Evolutionary conservation across 2,329 filamentous ascomycete genomes (phyloP), one percentile per base, ranked within the genome.

Genomic region (Penicillium aurantiogriseum): DNA sequence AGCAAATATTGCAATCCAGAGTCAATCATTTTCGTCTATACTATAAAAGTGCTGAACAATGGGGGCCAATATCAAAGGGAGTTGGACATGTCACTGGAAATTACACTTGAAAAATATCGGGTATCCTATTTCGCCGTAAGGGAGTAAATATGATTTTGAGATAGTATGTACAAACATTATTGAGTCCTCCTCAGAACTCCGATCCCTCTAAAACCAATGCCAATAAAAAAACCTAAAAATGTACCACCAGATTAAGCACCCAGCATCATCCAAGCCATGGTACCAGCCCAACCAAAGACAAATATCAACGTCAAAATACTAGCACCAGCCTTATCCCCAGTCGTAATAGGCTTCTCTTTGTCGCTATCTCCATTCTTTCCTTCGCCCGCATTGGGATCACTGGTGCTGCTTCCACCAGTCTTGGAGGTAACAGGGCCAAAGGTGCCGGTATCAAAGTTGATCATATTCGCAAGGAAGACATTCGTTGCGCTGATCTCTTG

Each of bases 401-500:
- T 73, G 15, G 63, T 65, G 47, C 76, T 79, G 7, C 71, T 88
- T 51, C 87, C 88, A 35, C 87, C 87, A 1, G 80, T 83, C 4
- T 75, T 69, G 10, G 66, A 60, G 0, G 69, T 74, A 21, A 73
- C 63, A 1, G 71, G 71, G 0, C 77, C 76, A 11, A 57, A 51
- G 0, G 85, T 86, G 15, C 82, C 76, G 0, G 85, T 82, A 2
- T 74, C 70, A 2, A 75, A 74, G n/a, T 72, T 69, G 42, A 76
- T 73, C 11, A 89, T 76, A 43, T 81, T 83, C 56, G 85, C 86
- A 71, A 85, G 85, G 62, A 90, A 76, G 13, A 87, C 81, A 27
- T 83, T 81, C 27, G 89, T 76, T 0, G 85, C 86, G 64, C 83
- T 86, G 82, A 90, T 88, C 78, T 90, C 85, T 70, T 88, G 79